Evolutionary conservation across 2,329 filamentous ascomycete species (phyloP).

Genomic region (Apiospora marii): DNA sequence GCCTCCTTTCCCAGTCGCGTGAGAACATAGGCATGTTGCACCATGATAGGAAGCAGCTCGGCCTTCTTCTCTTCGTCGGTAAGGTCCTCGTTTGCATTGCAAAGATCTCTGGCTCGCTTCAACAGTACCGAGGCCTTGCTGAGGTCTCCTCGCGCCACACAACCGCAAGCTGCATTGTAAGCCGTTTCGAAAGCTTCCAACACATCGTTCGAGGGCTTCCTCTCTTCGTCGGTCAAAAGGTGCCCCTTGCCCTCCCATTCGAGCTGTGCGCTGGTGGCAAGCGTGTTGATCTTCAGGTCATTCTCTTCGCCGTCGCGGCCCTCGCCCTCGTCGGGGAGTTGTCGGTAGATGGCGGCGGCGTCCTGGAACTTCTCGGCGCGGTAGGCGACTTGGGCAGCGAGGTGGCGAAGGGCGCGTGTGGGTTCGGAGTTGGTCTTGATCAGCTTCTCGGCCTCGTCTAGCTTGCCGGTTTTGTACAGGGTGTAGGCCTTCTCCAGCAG

Average conservation of each 20-base stretch:
- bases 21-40: slow-evolving; percentile 79
- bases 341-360: slow-evolving; percentile 69
- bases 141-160: slow-evolving; percentile 74
- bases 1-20: slow-evolving; percentile 69
- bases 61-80: slow-evolving; percentile 76
- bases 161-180: slow-evolving; percentile 80
- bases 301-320: slow-evolving; percentile 68
- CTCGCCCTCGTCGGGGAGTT: slow-evolving; percentile 55
- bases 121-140: slow-evolving; percentile 71
- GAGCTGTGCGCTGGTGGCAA: slow-evolving; percentile 75
- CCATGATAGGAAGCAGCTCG: slow-evolving; percentile 77
- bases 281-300: slow-evolving; percentile 79
- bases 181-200: slow-evolving; percentile 81
- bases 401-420: slow-evolving; percentile 54
- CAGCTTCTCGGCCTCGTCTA: slow-evolving; percentile 66
- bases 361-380: slow-evolving; percentile 76
- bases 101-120: slow-evolving; percentile 74
- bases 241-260: slow-evolving; percentile 70
- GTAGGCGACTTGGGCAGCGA: slow-evolving; percentile 75
- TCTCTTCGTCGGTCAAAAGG: slow-evolving; percentile 58
- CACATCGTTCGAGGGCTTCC: slow-evolving; percentile 65
- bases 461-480: slow-evolving; percentile 80
- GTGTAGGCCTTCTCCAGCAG: slow-evolving; percentile 79
- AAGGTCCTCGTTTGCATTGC: slow-evolving; percentile 76
- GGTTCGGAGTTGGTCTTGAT: slow-evolving; percentile 43